These are phyloP conservation scores for Solioccasus polychromus DNA, from an alignment of 768 basidiomycete species.

Conservation along the genomic window DNA sequence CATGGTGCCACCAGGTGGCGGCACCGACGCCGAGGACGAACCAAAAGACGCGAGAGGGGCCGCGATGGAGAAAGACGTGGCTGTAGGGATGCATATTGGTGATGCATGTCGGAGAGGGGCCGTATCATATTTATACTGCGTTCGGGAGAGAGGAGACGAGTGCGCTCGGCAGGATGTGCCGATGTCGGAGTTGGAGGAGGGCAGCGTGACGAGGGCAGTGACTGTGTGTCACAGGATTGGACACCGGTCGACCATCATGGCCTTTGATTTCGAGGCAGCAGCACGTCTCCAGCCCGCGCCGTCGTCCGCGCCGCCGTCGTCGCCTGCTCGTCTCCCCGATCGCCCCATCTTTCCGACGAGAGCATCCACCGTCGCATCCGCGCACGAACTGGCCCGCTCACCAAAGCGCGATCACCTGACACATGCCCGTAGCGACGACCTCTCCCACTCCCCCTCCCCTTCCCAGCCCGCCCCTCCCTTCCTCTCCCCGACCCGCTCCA, in stretches of 20 bases:
- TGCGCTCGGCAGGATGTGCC: conserved; percentile 23
- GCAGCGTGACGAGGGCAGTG: conserved; percentile 15
- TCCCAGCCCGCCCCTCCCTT: conserved; percentile 46
- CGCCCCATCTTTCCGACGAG: conserved; percentile 57
- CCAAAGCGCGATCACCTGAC: conserved; percentile 32
- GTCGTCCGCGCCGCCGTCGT: conserved; percentile 36
- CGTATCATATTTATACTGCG: not conserved
- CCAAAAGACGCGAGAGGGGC: conserved; percentile 66
- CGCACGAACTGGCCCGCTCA: conserved; percentile 52
- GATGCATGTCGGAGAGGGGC: not conserved
- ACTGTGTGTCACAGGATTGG: conserved; percentile 24
- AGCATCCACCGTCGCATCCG: conserved; percentile 58
- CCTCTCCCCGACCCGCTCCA: conserved; percentile 56
- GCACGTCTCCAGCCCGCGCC: conserved; percentile 25
- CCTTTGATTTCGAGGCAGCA: conserved; percentile 29
- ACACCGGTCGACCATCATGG: conserved; percentile 14
- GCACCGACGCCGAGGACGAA: conserved; percentile 57
- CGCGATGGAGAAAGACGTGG: conserved; percentile 26
- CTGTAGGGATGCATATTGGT: conserved; percentile 22
- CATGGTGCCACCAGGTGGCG: conserved; percentile 37
- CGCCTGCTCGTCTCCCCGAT: conserved; percentile 42
- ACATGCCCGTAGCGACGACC: conserved; percentile 66
- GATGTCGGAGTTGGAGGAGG: conserved; percentile 18
- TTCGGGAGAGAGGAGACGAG: conserved; percentile 16
- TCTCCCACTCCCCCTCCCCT: conserved; percentile 51